Conservation (phyloP, 768 basidiomycete species). For the Hydnomerulius pinastri region DNA sequence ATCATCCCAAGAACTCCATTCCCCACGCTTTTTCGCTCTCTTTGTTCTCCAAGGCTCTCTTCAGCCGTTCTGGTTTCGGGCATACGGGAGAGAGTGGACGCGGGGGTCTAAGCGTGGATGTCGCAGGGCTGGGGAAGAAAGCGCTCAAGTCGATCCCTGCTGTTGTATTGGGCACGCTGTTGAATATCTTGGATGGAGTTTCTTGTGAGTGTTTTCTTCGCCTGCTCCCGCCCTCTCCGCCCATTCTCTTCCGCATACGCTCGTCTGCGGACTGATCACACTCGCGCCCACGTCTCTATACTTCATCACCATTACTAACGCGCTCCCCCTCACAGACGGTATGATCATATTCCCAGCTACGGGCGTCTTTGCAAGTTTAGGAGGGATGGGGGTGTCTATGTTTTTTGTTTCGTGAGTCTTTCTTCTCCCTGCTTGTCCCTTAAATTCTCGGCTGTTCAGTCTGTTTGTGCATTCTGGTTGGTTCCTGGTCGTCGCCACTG, state of each 20-base stretch:
- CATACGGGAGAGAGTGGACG: no score
- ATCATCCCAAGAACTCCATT: no score
- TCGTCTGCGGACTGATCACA: constrained; percentile 2
- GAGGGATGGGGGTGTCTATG: constrained; percentile 91
- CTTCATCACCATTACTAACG: neutral
- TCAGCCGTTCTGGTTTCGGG: no score
- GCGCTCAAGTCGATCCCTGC: constrained; percentile 65
- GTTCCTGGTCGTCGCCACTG: no score
- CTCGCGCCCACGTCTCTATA: neutral
- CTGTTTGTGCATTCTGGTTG: no score
- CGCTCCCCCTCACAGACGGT: no score
- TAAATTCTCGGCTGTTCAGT: constrained; percentile 5
- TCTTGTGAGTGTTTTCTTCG: constrained; percentile 59
- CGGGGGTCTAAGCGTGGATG: no score
- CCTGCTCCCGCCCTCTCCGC: neutral
- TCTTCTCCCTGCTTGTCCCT: neutral
- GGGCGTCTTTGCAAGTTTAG: constrained; percentile 77
- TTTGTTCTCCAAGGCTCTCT: no score
- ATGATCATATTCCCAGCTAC: constrained; percentile 94
- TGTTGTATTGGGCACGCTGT: constrained; percentile 76
- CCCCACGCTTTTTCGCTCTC: no score
- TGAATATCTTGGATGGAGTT: constrained; percentile 93
- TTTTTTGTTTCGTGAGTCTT: constrained; percentile 78
- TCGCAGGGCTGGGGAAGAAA: constrained; percentile 19
- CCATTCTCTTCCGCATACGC: neutral